These are phyloP conservation scores for Syncephalastrum racemosum DNA, from an alignment of 371 early-diverging fungal genomes.

Conservation along the genomic window DNA sequence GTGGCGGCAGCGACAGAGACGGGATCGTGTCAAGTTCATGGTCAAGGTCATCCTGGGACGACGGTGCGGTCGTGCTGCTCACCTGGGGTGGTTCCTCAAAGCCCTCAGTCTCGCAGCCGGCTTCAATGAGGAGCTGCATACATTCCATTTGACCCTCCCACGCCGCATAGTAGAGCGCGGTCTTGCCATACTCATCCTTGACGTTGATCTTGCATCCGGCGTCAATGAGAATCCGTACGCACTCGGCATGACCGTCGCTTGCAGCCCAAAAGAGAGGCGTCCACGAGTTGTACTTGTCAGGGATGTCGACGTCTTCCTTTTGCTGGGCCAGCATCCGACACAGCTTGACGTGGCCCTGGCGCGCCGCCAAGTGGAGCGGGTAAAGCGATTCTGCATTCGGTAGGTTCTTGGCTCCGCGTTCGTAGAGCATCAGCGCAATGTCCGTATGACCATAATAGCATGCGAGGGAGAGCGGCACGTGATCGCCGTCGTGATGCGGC, in stretches of 20 bases:
- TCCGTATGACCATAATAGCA: slow-evolving; percentile 89
- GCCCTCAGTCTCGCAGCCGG: slow-evolving; percentile 50
- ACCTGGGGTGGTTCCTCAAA: slow-evolving; percentile 12
- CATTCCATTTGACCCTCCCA: slow-evolving; percentile 89
- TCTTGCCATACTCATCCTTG: slow-evolving; percentile 82
- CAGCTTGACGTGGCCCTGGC: slow-evolving; percentile 83
- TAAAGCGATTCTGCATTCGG: slow-evolving; percentile 76
- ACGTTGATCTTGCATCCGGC: slow-evolving; percentile 76
- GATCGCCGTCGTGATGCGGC: slow-evolving; percentile 55
- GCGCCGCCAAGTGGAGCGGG: slow-evolving; percentile 86
- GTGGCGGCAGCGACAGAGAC: slow-evolving; percentile 89
- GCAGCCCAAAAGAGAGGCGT: slow-evolving; percentile 95
- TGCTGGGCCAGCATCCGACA: slow-evolving; percentile 72
- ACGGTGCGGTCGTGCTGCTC: slow-evolving; percentile 18
- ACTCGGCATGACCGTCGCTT: slow-evolving; percentile 85
- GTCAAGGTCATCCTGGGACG: slow-evolving; percentile 17
- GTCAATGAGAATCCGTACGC: slow-evolving; percentile 78
- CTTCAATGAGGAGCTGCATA: slow-evolving; percentile 62
- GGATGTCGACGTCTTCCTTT: slow-evolving; percentile 68
- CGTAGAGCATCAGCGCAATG: slow-evolving; percentile 78
- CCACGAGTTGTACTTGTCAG: slow-evolving; percentile 93
- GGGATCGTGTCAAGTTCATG: slow-evolving; percentile 80
- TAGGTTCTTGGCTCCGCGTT: slow-evolving; percentile 67
- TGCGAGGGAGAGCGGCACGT: slow-evolving; percentile 80
- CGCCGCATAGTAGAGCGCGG: slow-evolving; percentile 91